Evolutionary conservation across 768 basidiomycete species (phyloP).

Genomic region (Suillus weaverae): DNA sequence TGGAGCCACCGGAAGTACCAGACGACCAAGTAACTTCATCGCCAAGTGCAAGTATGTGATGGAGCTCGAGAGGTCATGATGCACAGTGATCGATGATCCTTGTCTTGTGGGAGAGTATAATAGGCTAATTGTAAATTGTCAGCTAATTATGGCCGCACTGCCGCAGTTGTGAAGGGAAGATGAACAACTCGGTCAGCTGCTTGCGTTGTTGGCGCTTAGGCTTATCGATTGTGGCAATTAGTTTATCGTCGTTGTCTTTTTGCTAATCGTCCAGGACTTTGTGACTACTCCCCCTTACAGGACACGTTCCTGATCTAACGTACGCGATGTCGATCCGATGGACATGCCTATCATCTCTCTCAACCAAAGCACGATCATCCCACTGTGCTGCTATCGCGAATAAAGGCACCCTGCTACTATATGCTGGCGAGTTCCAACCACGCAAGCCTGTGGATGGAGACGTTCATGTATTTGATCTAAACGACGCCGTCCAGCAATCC

Average conservation of each 20-base stretch:
- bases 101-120: neutral
- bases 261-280: neutral
- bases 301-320: neutral
- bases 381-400: constrained; percentile 37
- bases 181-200: too few species aligned
- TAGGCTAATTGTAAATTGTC: neutral
- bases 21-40: neutral
- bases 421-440: constrained; percentile 45
- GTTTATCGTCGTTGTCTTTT: neutral
- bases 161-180: neutral
- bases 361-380: constrained; percentile 39
- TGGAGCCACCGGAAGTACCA: neutral
- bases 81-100: too few species aligned
- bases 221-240: neutral
- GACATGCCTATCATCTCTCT: constrained; percentile 25
- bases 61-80: neutral
- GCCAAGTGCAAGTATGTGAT: neutral
- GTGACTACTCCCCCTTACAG: neutral
- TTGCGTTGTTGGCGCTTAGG: neutral
- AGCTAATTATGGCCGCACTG: neutral
- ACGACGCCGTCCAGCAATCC: neutral
- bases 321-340: constrained; percentile 25
- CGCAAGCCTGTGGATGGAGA: constrained; percentile 41
- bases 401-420: constrained; percentile 33
- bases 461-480: constrained; percentile 28